Percentiles rank a stretch among this genome's conserved stretches.
Conservation (phyloP, 176 grass and related monocot genomes). For the Aegilops longissima region DNA sequence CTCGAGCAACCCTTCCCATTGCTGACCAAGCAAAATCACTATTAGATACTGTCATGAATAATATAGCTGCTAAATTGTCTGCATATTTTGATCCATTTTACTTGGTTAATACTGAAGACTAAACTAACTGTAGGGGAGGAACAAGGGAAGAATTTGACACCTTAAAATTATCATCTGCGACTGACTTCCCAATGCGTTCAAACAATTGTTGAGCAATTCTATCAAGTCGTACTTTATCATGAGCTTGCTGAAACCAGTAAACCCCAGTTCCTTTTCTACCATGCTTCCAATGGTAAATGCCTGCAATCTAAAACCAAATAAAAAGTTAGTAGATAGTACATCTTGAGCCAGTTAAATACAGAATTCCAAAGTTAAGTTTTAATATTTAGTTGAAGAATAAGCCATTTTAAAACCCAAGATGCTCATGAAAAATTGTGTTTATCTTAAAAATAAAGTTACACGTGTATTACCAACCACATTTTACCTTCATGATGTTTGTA, state of each 20-base stretch:
- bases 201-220: constrained; percentile 94
- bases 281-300: constrained; percentile 94
- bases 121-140: constrained; percentile 22
- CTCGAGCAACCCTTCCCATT: constrained; percentile 97
- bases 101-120: not conserved
- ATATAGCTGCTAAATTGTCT: constrained; percentile 2
- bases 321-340: constrained; percentile 9
- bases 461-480: constrained; percentile 15
- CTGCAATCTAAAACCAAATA: constrained; percentile 60
- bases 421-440: not conserved
- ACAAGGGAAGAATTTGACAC: constrained; percentile 36
- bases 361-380: not conserved
- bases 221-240: constrained; percentile 69
- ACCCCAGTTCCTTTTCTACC: constrained; percentile 85
- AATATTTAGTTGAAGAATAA: constrained; percentile 15
- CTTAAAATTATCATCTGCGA: constrained; percentile 95
- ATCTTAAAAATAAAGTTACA: not conserved
- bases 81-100: not conserved
- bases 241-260: constrained; percentile 96
- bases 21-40: constrained; percentile 57
- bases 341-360: constrained; percentile 17
- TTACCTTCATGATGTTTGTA: constrained; percentile 86
- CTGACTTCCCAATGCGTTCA: constrained; percentile 74
- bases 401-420: constrained; percentile 23
- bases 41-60: constrained; percentile 35